Evolutionary conservation across 1,284 basidiomycete species (phyloP), one percentile per base, ranked within the genome.

Genomic region (Volvariella volvacea): DNA sequence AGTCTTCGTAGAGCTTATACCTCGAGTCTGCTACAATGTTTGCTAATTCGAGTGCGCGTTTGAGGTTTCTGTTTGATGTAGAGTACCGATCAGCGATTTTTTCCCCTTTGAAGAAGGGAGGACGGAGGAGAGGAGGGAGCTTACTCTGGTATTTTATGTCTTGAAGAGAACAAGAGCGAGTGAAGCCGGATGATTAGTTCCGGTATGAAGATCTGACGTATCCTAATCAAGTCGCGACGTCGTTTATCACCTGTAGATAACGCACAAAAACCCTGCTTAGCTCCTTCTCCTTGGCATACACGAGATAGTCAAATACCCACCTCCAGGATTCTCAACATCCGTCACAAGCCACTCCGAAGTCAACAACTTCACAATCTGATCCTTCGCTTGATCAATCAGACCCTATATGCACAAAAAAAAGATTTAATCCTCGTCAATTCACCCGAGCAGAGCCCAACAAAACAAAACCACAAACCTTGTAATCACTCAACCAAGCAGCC

Each of bases 131-230:
- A 42, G 10, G 31, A 16, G n/a, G n/a, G 73, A n/a, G n/a, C 86
- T 46, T 55, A 93, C 87, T 74, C 70, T 9, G 85, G 80, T 36
- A 93, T 70, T 12, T 77, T 66, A 4, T 68, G 60, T 15, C 83
- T 70, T 4, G 91, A 88, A 30, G 74, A 68, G 49, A 82, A 76
- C 10, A 98, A 70, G 46, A 86, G 68, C 22, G 74, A 68, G 58
- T 98, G 94, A 14, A 98, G 67, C 16, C 90, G 81, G 48, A 97
- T 73, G 51, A 98, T 80, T 31, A 98, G 74, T 59, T 97, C 92
- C 0, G 94, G 95, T 15, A 98, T 73, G 63, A 89, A 95, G 30
- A 94, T 83, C 54, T 91, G 84, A 22, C 94, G 79, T 46, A 97
- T 89, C 17, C 87, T 77, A 2, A 74, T 66, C 41, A 96, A 76